Base-by-base conservation (phyloP, 352 stramenopile genomes). In the Phytophthora crassamura region DNA sequence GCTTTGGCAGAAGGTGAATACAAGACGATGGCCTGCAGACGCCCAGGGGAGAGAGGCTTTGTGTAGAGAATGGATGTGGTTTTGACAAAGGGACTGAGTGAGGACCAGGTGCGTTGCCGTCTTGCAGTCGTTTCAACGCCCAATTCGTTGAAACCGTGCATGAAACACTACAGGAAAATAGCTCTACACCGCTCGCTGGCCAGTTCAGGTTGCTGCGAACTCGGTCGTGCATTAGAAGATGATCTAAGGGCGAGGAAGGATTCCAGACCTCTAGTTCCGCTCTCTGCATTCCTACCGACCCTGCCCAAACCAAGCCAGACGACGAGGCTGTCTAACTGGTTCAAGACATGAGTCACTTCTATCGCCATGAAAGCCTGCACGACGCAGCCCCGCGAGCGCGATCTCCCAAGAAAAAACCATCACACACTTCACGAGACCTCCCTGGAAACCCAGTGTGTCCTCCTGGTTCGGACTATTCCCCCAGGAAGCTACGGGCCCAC, bases 381-480 rank as follows among this genome's bases (percentile, higher is more conserved):
- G 52, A 59, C 28, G 7, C 56, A 32, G 38, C 42, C 20, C 51
- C 46, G 9, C 52, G 12, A 33, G 54, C 22, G 15, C 59, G 30
- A 7, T 51, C 49, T 15, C 56, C 66, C 25, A 69, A 75, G 54
- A 68, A 38, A 12, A 63, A 63, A 30, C 35, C 54, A 25, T 88
- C 82, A 51, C 73, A 84, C 47, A 80, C 84, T 66, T 56, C 77
- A 8, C 69, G 74, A 2, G 36, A 55, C 0, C 76, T 79, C 7
- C 68, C 61, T 35, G 46, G 49, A 6, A 79, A 76, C 16, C 25
- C 39, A 18, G 38, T 0, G 41, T 50, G 15, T 25, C 5, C 25
- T 16, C 14, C 36, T 28, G 8, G 25, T 8, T 12, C 30, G 38
- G 45, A 50, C n/a, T 48, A 68, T 30, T 64, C 51, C 1, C 52